Base-by-base conservation (phyloP, 2,329 filamentous ascomycete genomes). In the Colletotrichum lupini region DNA sequence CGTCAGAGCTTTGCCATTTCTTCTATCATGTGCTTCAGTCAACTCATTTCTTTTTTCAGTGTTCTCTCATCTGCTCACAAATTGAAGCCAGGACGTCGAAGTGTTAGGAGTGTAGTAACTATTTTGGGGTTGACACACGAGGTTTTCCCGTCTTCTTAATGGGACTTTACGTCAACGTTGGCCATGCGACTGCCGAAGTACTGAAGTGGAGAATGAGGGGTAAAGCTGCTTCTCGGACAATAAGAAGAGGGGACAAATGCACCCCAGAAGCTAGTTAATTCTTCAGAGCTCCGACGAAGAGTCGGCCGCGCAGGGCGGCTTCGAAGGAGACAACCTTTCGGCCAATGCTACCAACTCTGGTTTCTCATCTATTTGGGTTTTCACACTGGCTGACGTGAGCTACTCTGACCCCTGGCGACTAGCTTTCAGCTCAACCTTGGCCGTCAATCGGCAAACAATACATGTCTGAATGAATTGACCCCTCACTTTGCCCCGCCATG, bases 401-500 rank as follows among this genome's bases (percentile, higher is more conserved):
- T 49, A 46, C 28, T 14, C 55, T n/a, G 37, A 19, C 60, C 28
- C 46, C 30, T 30, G 32, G 35, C 24, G 52, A 58, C 35, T 56
- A 52, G 57, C 53, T 57, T n/a, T 61, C 62, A 55, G 59, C n/a
- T 42, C 62, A 57, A 61, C 57, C 37, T 62, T 68, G 49, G 66
- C 55, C 59, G 69, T 59, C 53, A 64, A 69, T 60, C 55, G 19
- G 42, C 63, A 64, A 64, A 22, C 35, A 56, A 28, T 14, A n/a
- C 19, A 49, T 49, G 26, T 32, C 26, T 53, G 28, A 56, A 68
- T 16, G 58, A 59, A 59, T 67, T 59, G 68, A 59, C 59, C 70
- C 70, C 70, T 64, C 66, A 72, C 28, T 60, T 62, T 8, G 59
- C 66, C 70, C 70, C 70, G 66, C 70, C 67, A 49, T 61, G 65